Percentiles rank a stretch among this genome's conserved stretches.
These are phyloP conservation scores for Colletotrichum sp. DNA, from an alignment of 2,329 filamentous ascomycete genomes.

Conservation along the genomic window DNA sequence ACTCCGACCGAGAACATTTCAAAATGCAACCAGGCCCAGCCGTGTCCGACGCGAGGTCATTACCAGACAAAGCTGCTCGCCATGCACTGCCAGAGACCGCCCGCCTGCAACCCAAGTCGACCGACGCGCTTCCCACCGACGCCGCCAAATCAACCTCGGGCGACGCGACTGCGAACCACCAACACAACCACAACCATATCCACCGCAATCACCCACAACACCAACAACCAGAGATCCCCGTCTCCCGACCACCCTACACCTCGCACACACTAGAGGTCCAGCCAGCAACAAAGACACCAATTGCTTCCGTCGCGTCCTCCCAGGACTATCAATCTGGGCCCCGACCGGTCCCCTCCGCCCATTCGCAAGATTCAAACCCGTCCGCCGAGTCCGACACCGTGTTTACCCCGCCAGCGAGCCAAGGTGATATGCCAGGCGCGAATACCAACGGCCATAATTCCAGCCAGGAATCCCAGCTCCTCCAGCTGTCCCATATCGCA, in stretches of 20 bases:
- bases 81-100: neutral
- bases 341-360: conserved; percentile 24
- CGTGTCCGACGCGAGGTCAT: neutral
- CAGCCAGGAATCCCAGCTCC: conserved; percentile 61
- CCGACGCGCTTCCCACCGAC: conserved; percentile 4
- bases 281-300: conserved; percentile 25
- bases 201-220: neutral
- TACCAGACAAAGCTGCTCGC: conserved; percentile 1
- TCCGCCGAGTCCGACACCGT: conserved; percentile 30
- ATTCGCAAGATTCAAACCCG: conserved; percentile 31
- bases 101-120: neutral
- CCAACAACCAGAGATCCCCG: neutral
- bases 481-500: conserved; percentile 63
- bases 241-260: neutral
- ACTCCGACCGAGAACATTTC: conserved; percentile 4
- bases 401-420: conserved; percentile 31
- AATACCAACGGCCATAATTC: conserved; percentile 42
- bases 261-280: conserved; percentile 17
- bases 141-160: conserved; percentile 1
- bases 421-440: conserved; percentile 23
- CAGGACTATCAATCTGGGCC: neutral
- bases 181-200: neutral
- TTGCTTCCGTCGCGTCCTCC: conserved; percentile 25
- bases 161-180: conserved; percentile 21
- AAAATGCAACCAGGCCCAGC: neutral